phyloP scores from a whole-genome alignment of 306 rosid species.

The Quercus bicolor region DNA sequence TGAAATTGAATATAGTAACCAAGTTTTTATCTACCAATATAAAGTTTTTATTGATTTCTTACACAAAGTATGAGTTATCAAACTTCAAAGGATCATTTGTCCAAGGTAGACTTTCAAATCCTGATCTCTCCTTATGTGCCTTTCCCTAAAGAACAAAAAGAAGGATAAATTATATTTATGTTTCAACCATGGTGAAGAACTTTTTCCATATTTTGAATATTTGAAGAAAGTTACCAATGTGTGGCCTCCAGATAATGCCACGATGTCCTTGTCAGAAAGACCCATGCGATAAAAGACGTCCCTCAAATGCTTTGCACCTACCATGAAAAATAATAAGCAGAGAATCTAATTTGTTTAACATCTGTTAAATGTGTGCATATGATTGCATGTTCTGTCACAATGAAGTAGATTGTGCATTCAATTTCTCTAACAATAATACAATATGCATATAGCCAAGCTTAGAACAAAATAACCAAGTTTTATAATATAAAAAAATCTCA shows the following conservation, averaged over 20 bases:
- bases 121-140: slow-evolving; percentile 75
- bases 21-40: background rate
- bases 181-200: background rate
- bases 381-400: background rate
- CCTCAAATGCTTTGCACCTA: slow-evolving; percentile 77
- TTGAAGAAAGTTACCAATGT: slow-evolving; percentile 55
- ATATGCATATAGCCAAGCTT: background rate
- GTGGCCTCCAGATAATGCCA: slow-evolving; percentile 88
- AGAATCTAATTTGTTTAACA: background rate
- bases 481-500: background rate
- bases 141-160: slow-evolving; percentile 49
- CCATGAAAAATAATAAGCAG: background rate
- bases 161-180: slow-evolving; percentile 1
- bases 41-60: slow-evolving; percentile 17
- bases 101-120: slow-evolving; percentile 72
- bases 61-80: slow-evolving; percentile 84
- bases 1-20: background rate
- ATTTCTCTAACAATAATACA: background rate
- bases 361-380: background rate
- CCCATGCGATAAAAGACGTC: slow-evolving; percentile 70
- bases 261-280: slow-evolving; percentile 69
- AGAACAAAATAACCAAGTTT: background rate
- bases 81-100: slow-evolving; percentile 66
- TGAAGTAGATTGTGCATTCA: background rate
- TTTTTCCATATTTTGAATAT: background rate